Base-by-base conservation (phyloP, 768 basidiomycete genomes). In the Leccinum subtestaceum region DNA sequence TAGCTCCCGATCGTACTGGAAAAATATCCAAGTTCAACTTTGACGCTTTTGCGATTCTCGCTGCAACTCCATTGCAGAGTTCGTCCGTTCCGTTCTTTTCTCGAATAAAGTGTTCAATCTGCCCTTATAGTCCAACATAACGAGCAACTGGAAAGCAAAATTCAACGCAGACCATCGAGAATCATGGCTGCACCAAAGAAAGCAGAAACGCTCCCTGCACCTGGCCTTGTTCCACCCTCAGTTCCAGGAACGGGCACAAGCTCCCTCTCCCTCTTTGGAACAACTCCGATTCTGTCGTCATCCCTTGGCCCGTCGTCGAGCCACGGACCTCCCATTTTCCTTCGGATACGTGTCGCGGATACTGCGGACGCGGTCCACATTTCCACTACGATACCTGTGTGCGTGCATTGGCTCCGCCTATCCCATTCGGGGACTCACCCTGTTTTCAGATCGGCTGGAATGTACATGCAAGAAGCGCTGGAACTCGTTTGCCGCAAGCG, bases 381-480 rank as follows among this genome's bases (percentile, higher is more conserved):
- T 51, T 92, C 85, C 0, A 95, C 93, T 0, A 95, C 94, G 0
- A 92, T 97, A 65, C 88, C 88, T 38, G 94, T 93, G 92, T 96
- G 81, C 56, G 91, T 78, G 5, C 29, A 25, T 25, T 21, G 6
- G n/a, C 32, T 25, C 29, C 5, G 1, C 10, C 25, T 9, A 31
- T 27, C 43, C 32, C 2, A 23, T 43, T 43, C 46, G 36, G 31
- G 19, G 48, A 4, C 52, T 60, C 50, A 52, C 25, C 5, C 32
- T 8, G 31, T 19, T 0, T 60, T 10, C 38, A 92, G 89, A 5
- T 86, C 93, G 9, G 86, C 91, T 13, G 93, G 91, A 9, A 97
- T 94, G 88, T 98, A 98, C 72, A 89, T 98, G 84, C 94, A 95
- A 65, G 96, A 98, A 72, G 92, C 93, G 1, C 81, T 97, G 23